A percentile compares a stretch with the other conserved stretches of the same genome.
phyloP scores from a whole-genome alignment of 1,139 yeast genomes.

The Magnusiomyces sp. region DNA sequence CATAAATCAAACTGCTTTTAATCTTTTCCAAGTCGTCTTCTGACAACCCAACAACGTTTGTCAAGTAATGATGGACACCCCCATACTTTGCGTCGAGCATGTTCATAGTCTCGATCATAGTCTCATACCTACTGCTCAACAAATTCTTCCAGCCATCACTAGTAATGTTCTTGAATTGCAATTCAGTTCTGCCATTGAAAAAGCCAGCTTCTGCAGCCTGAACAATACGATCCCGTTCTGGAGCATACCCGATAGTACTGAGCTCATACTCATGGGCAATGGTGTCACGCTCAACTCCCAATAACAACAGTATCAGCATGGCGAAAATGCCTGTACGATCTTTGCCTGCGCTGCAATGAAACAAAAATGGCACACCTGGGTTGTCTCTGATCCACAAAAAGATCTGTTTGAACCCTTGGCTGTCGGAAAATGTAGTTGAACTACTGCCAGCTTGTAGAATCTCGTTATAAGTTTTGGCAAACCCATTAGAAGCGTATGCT shows the following conservation, averaged over 20 bases:
- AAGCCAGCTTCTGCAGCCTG: slow-evolving; percentile 13
- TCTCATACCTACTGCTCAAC: slow-evolving; percentile 59
- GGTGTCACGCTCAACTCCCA: slow-evolving; percentile 57
- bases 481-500: slow-evolving; percentile 55
- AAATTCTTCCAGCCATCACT: slow-evolving; percentile 48
- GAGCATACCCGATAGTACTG: slow-evolving; percentile 48
- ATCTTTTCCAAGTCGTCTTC: slow-evolving; percentile 44
- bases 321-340: slow-evolving; percentile 75
- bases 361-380: slow-evolving; percentile 44
- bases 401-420: slow-evolving; percentile 38
- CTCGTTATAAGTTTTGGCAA: slow-evolving; percentile 54
- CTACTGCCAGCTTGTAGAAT: slow-evolving; percentile 35
- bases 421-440: not conserved
- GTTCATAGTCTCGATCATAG: slow-evolving; percentile 59
- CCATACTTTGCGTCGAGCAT: slow-evolving; percentile 46
- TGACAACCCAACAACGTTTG: slow-evolving; percentile 39
- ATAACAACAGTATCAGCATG: slow-evolving; percentile 54
- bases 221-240: slow-evolving; percentile 15
- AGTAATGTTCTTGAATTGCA: slow-evolving; percentile 24
- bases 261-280: slow-evolving; percentile 68
- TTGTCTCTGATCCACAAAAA: slow-evolving; percentile 48
- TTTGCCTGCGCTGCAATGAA: slow-evolving; percentile 83
- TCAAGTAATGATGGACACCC: slow-evolving; percentile 46
- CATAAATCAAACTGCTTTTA: slow-evolving; percentile 34
- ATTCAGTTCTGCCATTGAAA: not conserved